Percentiles rank a stretch among this genome's conserved stretches.
Conservation (phyloP, 108 stramenopile species). For the Fragilaria crotonensis region DNA sequence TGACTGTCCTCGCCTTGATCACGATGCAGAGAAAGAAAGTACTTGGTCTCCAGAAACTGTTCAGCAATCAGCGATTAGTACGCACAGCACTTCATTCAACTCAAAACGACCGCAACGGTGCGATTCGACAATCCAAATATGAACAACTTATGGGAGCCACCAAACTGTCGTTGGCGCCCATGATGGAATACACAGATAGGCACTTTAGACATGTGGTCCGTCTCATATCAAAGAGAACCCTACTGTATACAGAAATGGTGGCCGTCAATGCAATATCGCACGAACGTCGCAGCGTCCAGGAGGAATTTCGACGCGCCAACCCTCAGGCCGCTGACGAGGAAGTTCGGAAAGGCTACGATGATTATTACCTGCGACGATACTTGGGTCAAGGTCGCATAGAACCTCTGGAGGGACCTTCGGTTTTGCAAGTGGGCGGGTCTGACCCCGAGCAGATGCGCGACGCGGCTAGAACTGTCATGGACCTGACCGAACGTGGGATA, state of each 20-base stretch:
- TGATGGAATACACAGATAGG: conserved; percentile 99
- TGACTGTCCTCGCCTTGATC: no score
- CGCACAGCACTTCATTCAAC: no score
- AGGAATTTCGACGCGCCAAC: conserved; percentile 9
- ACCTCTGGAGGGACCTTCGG: conserved; percentile 65
- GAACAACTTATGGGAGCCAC: conserved; percentile 16
- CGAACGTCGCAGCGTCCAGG: conserved; percentile 23
- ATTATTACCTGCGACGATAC: conserved; percentile 35
- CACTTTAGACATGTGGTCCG: conserved; percentile 90
- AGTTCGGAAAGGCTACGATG: conserved; percentile 12
- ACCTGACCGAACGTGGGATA: conserved; percentile 43
- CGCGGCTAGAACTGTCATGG: conserved; percentile 66
- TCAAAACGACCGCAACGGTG: background rate
- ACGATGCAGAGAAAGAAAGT: no score
- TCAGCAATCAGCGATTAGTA: no score
- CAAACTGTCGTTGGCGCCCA: conserved; percentile 88
- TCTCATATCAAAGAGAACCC: conserved; percentile 70
- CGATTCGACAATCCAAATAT: conserved; percentile 8
- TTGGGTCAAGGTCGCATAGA: conserved; percentile 39
- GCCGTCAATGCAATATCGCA: conserved; percentile 83
- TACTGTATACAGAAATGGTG: conserved; percentile 98
- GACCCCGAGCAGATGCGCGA: conserved; percentile 69
- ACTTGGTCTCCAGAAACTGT: no score
- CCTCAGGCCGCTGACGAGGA: conserved; percentile 21
- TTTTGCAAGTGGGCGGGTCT: conserved; percentile 95